These are phyloP conservation scores for Ophiostoma sp. DNA, from an alignment of 2,329 filamentous ascomycete genomes.

Conservation along the genomic window DNA sequence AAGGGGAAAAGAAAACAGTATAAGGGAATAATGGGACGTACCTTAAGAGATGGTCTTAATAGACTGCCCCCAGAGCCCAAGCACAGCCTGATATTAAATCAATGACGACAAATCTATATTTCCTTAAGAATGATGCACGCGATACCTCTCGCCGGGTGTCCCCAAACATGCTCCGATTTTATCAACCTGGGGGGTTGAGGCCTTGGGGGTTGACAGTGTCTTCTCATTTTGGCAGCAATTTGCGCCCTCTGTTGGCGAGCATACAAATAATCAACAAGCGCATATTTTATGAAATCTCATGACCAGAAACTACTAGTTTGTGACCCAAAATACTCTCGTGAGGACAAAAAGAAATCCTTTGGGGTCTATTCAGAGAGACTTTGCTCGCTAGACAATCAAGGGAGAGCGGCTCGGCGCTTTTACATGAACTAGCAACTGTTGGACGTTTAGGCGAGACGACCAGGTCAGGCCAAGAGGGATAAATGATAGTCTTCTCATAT, in stretches of 20 bases:
- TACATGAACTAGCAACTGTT: not conserved
- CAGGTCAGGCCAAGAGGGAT: not conserved
- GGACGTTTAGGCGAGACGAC: not conserved
- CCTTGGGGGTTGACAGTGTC: not conserved
- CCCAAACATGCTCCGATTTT: not conserved
- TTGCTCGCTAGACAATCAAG: not conserved
- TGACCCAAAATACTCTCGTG: no score
- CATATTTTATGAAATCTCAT: not conserved
- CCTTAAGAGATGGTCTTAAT: no score
- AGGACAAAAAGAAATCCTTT: no score
- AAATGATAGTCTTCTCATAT: not conserved
- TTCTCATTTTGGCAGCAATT: not conserved
- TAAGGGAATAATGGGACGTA: no score
- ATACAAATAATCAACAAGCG: not conserved
- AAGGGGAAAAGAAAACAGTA: not conserved
- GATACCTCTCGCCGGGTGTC: not conserved
- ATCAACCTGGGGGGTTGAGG: not conserved
- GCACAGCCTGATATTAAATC: no score
- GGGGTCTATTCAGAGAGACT: not conserved
- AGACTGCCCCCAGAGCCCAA: no score
- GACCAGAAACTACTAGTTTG: not conserved
- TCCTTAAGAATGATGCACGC: no score
- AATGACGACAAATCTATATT: no score
- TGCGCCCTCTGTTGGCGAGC: not conserved
- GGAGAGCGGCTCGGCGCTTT: not conserved